A percentile compares a stretch with the other conserved stretches of the same genome.
These are phyloP conservation scores for Aspergillus pseudoviridinutans DNA, from an alignment of 2,329 filamentous ascomycete species.

Conservation along the genomic window DNA sequence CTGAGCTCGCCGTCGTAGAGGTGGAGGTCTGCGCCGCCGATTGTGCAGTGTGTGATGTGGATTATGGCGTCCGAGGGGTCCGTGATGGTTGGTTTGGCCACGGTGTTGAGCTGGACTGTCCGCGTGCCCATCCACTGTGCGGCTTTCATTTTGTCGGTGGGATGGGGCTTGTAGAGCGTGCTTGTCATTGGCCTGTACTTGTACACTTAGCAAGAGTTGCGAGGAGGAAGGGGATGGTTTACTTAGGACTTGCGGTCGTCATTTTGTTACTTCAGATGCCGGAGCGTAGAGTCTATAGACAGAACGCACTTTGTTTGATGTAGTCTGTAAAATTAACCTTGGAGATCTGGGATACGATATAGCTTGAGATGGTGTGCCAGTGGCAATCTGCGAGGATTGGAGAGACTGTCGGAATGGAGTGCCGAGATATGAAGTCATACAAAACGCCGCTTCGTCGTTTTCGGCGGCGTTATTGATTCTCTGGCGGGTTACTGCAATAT, in stretches of 20 bases:
- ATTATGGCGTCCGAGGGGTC: conserved; percentile 32
- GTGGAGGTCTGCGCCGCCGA: conserved; percentile 32
- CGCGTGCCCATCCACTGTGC: conserved; percentile 27
- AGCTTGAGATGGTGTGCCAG: neutral
- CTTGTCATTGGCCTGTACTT: neutral
- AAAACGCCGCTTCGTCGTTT: neutral
- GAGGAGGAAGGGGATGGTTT: neutral
- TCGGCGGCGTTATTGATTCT: neutral
- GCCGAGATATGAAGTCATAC: neutral
- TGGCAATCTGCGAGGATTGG: neutral
- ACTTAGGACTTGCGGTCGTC: neutral
- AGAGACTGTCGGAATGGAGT: neutral
- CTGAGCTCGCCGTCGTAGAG: conserved; percentile 30
- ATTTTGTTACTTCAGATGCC: neutral
- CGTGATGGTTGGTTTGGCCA: conserved; percentile 32
- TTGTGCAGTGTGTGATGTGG: conserved; percentile 30
- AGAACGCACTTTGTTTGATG: neutral
- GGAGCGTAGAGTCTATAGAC: neutral
- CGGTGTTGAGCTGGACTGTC: conserved; percentile 25
- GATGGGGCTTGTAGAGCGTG: conserved; percentile 18
- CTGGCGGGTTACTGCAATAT: neutral
- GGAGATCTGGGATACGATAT: too few relatives aligned
- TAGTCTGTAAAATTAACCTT: neutral
- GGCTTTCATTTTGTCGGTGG: conserved; percentile 28
- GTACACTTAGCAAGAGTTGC: neutral